A percentile compares a stretch with the other conserved stretches of the same genome.
Evolutionary conservation across 257 asterid genomes (phyloP).

Genomic region (Cruciata laevipes): DNA sequence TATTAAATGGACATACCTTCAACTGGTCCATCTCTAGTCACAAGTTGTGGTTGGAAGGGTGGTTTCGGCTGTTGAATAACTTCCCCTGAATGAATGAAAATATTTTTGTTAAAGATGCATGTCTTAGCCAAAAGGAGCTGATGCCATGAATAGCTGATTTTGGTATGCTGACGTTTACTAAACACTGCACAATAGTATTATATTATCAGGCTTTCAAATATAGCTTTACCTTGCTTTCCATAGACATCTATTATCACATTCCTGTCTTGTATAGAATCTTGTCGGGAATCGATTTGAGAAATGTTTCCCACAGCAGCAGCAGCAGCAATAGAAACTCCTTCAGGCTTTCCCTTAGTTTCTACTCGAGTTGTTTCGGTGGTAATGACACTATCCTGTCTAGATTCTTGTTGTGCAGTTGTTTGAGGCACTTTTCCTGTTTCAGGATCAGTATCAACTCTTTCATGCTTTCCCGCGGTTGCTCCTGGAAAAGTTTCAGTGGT

Average conservation of each 20-base stretch:
- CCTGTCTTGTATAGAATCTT: not conserved
- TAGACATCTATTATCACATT: not conserved
- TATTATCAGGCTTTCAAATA: not conserved
- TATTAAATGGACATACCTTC: not conserved
- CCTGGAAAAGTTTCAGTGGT: not conserved
- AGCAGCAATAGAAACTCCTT: not conserved
- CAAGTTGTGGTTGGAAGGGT: slow-evolving; percentile 1
- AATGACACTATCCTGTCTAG: not conserved
- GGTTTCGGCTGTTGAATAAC: not conserved
- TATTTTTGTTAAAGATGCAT: not conserved
- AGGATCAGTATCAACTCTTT: not conserved
- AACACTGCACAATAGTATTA: not conserved
- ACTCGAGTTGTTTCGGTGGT: not conserved
- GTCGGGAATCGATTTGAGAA: not conserved
- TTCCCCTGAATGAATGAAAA: not conserved
- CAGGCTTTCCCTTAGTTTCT: not conserved
- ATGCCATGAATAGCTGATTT: not conserved
- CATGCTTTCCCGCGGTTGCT: not conserved
- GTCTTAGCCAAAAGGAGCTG: no score
- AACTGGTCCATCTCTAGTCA: not conserved
- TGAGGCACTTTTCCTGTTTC: not conserved
- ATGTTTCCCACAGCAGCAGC: slow-evolving; percentile 1
- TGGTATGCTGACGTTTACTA: not conserved
- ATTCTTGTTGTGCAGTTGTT: not conserved
- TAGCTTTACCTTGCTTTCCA: slow-evolving; percentile 7